Percentiles rank a stretch among this genome's conserved stretches.
phyloP scores from a whole-genome alignment of 345 rosid genomes.

The Syzygium aromaticum region DNA sequence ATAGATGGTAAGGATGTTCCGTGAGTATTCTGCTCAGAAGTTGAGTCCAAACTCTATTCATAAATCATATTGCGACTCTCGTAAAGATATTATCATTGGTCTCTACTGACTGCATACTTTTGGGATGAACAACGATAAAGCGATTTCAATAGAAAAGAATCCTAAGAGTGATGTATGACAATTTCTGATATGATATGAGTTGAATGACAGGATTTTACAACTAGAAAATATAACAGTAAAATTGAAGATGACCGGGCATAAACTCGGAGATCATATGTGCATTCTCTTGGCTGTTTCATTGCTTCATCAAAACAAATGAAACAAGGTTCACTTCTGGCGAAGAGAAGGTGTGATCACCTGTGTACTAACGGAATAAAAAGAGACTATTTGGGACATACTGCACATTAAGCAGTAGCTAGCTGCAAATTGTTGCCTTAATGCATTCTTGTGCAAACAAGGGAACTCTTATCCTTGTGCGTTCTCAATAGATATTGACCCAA shows the following conservation, averaged over 20 bases:
- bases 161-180: neutral
- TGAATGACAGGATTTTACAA: neutral
- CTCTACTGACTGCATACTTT: neutral
- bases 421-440: neutral
- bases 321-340: neutral
- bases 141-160: neutral
- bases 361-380: neutral
- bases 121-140: neutral
- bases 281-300: neutral
- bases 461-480: neutral
- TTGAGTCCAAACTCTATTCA: neutral
- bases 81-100: neutral
- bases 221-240: neutral
- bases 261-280: neutral
- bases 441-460: neutral
- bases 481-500: neutral
- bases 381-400: neutral
- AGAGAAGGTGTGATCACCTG: neutral
- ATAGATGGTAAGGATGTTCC: neutral
- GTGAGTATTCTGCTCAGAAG: neutral
- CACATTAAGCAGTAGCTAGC: neutral
- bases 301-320: neutral
- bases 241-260: neutral
- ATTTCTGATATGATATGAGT: neutral
- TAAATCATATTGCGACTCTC: neutral